Evolutionary conservation across 768 basidiomycete species (phyloP).

Genomic region (Pleurotus ostreatus): DNA sequence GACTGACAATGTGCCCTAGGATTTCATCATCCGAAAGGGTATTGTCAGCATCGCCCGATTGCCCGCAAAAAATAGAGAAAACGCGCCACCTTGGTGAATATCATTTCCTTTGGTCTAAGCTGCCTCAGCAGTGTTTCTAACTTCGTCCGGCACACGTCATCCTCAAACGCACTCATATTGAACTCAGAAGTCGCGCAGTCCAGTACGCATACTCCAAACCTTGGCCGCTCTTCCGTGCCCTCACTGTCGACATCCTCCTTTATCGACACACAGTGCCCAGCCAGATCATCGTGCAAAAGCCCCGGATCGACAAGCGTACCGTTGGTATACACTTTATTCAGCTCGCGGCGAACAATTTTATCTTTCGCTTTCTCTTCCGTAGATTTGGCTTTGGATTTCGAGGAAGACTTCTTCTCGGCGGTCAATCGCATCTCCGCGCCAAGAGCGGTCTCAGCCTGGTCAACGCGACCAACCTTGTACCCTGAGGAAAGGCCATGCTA

Average conservation of each 20-base stretch:
- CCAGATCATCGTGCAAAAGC: conserved; percentile 87
- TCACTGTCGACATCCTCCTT: conserved; percentile 55
- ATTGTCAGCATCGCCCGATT: background rate
- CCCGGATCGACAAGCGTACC: conserved; percentile 92
- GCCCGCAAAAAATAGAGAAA: background rate
- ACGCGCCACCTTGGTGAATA: conserved; percentile 75
- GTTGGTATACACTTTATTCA: conserved; percentile 94
- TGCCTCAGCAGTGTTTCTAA: conserved; percentile 93
- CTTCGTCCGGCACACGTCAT: conserved; percentile 89
- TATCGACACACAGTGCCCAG: conserved; percentile 91
- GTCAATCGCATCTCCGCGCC: conserved; percentile 95
- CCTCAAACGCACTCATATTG: conserved; percentile 83
- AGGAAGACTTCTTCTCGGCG: conserved; percentile 56
- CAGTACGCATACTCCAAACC: conserved; percentile 86
- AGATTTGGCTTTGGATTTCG: conserved; percentile 50
- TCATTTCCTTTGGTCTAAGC: conserved; percentile 84
- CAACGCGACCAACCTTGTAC: conserved; percentile 94
- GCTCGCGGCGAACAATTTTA: conserved; percentile 87
- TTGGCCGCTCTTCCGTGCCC: conserved; percentile 36
- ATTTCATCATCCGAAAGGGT: background rate
- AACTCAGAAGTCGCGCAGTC: conserved; percentile 97
- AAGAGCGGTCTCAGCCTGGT: conserved; percentile 94
- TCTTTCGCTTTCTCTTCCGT: conserved; percentile 64
- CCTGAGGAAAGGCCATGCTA: conserved; percentile 33
- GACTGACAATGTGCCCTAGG: conserved; percentile 81